Evolutionary conservation across 352 stramenopile genomes (phyloP).

Genomic region (Phytophthora parvispora): DNA sequence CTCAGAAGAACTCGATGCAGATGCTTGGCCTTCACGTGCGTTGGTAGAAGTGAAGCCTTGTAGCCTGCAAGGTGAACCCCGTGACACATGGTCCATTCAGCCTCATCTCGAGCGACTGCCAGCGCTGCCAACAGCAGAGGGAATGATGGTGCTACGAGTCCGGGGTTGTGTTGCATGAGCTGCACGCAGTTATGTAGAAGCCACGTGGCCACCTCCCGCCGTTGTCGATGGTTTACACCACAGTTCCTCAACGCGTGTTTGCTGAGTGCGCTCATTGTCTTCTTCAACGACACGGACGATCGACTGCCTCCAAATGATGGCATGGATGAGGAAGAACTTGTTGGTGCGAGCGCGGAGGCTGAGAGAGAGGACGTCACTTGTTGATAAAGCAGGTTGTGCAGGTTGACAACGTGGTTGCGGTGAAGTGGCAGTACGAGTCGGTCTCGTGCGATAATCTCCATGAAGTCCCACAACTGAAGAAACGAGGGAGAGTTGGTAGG

Average conservation of each 20-base stretch:
- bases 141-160: constrained; percentile 53
- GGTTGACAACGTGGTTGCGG: constrained; percentile 56
- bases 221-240: constrained; percentile 44
- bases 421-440: constrained; percentile 56
- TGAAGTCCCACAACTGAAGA: constrained; percentile 66
- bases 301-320: constrained; percentile 16
- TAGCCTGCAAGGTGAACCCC: neutral
- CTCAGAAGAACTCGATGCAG: constrained; percentile 40
- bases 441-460: constrained; percentile 60
- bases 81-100: constrained; percentile 67
- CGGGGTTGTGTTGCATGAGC: constrained; percentile 52
- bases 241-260: constrained; percentile 58
- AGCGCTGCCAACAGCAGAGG: constrained; percentile 54
- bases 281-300: constrained; percentile 44
- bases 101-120: constrained; percentile 46
- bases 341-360: neutral
- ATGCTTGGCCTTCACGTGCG: constrained; percentile 63
- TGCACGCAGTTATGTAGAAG: constrained; percentile 43
- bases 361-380: constrained; percentile 51
- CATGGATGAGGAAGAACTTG: neutral
- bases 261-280: constrained; percentile 46
- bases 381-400: constrained; percentile 71
- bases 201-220: constrained; percentile 50
- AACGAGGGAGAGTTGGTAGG: constrained; percentile 9
- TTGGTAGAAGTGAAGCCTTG: constrained; percentile 44